Conservation (phyloP, 306 rosid genomes). For the Senna tora region DNA sequence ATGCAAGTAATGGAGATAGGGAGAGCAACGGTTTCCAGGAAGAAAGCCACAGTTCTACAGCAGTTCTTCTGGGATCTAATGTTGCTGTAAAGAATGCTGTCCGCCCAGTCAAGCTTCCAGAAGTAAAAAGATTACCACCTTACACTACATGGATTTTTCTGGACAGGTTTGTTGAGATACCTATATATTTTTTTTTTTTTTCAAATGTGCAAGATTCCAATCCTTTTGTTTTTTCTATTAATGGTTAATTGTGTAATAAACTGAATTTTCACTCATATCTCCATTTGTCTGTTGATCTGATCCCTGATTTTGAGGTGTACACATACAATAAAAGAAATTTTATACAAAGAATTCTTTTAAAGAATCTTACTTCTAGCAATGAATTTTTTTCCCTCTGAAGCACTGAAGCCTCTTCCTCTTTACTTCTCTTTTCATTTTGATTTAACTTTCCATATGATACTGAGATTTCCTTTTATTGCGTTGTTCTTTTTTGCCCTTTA, state of each 20-base stretch:
- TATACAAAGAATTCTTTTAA: background rate
- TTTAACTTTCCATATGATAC: slow-evolving; percentile 2
- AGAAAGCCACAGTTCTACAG: slow-evolving; percentile 73
- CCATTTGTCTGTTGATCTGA: slow-evolving; percentile 16
- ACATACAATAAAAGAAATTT: slow-evolving; percentile 10
- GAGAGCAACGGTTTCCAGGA: slow-evolving; percentile 67
- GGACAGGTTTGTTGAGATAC: slow-evolving; percentile 68
- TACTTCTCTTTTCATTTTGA: background rate
- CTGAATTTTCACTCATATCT: slow-evolving; percentile 2
- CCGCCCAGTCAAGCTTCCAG: slow-evolving; percentile 85
- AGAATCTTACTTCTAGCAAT: slow-evolving; percentile 14
- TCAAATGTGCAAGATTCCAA: slow-evolving; percentile 1
- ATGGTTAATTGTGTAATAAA: slow-evolving; percentile 14
- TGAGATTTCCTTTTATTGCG: slow-evolving; percentile 6
- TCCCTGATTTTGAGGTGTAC: slow-evolving; percentile 1
- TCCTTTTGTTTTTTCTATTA: background rate
- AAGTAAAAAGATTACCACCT: slow-evolving; percentile 86
- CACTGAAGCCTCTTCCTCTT: slow-evolving; percentile 15
- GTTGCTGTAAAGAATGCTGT: slow-evolving; percentile 89
- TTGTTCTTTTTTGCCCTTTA: slow-evolving; percentile 15
- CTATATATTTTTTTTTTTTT: slow-evolving; percentile 31
- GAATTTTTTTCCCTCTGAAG: slow-evolving; percentile 10
- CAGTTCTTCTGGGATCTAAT: slow-evolving; percentile 94
- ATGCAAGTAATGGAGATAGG: slow-evolving; percentile 58
- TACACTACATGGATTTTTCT: slow-evolving; percentile 99